Evolutionary conservation across 352 stramenopile species (phyloP), one percentile per base, ranked within the genome.

Genomic region (Globisporangium splendens): DNA sequence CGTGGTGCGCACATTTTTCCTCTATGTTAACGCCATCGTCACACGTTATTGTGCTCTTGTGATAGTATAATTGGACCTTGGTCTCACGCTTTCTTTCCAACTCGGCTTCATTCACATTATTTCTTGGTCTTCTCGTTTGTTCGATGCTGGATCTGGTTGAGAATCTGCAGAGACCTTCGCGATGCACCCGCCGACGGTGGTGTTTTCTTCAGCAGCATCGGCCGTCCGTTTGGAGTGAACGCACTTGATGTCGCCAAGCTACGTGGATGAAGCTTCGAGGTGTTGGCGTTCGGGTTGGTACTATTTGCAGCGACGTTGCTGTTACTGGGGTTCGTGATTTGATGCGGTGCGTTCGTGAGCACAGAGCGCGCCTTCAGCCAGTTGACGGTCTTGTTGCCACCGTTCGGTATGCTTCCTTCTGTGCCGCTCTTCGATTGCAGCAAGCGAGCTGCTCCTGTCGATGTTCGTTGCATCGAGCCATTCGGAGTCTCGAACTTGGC

Each of bases 301-400:
- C 6, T 38, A 22, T 11, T 24, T 41, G 54, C 42, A 41, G 17
- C 43, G 39, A 59, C 60, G 20, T 62, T 55, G 11, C 57, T 54
- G 24, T 50, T 57, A 33, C 22, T 60, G 24, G 41, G 35, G 28
- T 35, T 35, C 28, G 28, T 35, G 8, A 59, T 44, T 41, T 68
- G 28, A 20, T 61, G 46, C 33, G 41, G 46, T 35, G 59, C 53
- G 28, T 65, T 47, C 46, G 55, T 61, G 18, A 71, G 55, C 24
- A 92, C 80, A 1, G 82, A 89, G 20, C 84, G 82, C 3, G 82
- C 81, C 58, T 91, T 90, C 42, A 94, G 70, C 72, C 83, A 89
- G 64, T 94, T 91, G 11, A 92, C 80, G 10, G 80, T 75, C 63
- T 91, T 89, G 58, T 66, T 73, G 21, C 39, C 22, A 3, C 22